Conservation (phyloP, 805 yeast genomes). For the Yarrowia porcina region DNA sequence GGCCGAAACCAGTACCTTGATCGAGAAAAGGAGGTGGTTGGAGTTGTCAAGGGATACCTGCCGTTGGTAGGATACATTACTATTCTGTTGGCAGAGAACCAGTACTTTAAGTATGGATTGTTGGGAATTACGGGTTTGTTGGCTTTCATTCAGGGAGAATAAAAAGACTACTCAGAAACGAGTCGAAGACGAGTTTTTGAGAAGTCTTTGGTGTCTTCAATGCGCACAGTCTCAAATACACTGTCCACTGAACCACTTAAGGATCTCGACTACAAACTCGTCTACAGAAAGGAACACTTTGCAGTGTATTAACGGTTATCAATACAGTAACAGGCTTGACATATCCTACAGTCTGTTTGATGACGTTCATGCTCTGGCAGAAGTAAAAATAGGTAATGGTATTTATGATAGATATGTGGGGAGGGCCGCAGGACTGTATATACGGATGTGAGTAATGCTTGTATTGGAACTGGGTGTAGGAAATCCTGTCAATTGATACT, state of each 20-base stretch:
- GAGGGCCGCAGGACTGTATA: too few relatives aligned
- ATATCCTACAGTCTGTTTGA: too few relatives aligned
- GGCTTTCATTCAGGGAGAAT: slow-evolving; percentile 60
- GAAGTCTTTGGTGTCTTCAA: too few relatives aligned
- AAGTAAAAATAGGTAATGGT: neutral
- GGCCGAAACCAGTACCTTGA: slow-evolving; percentile 71
- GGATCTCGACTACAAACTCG: neutral
- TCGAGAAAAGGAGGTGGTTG: slow-evolving; percentile 74
- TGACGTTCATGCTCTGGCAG: neutral
- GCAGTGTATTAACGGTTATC: too few relatives aligned
- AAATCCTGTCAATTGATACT: too few relatives aligned
- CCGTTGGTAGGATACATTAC: slow-evolving; percentile 91
- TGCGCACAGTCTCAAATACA: too few relatives aligned
- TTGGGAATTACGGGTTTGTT: slow-evolving; percentile 71
- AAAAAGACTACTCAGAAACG: too few relatives aligned
- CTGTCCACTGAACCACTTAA: neutral
- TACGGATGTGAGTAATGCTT: too few relatives aligned
- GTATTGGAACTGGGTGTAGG: too few relatives aligned
- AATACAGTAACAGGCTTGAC: too few relatives aligned
- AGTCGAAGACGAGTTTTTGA: too few relatives aligned
- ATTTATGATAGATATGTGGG: neutral
- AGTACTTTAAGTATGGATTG: slow-evolving; percentile 73
- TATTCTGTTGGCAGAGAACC: slow-evolving; percentile 83
- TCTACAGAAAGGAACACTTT: neutral
- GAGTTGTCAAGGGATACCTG: slow-evolving; percentile 81